Percentiles rank a stretch among this genome's conserved stretches.
These are phyloP conservation scores for Aspergillus coremiiformis DNA, from an alignment of 495 filamentous ascomycete genomes.

Conservation along the genomic window DNA sequence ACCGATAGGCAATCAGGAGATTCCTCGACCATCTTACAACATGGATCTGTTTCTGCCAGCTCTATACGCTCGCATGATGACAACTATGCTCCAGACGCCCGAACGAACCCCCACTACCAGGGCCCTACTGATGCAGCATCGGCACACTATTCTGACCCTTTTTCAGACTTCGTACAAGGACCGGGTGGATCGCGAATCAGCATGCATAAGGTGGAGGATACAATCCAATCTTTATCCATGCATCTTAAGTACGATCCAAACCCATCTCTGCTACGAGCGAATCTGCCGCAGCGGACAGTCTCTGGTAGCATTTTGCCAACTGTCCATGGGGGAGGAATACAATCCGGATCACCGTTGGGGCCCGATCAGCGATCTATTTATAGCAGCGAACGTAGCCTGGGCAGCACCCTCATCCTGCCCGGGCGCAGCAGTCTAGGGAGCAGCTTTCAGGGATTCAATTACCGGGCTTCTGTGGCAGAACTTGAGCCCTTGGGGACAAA, in stretches of 20 bases:
- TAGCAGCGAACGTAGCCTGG: conserved; percentile 16
- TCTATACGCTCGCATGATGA: conserved; percentile 4
- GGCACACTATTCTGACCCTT: conserved; percentile 9
- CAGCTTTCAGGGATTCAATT: conserved; percentile 12
- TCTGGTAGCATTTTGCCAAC: neutral
- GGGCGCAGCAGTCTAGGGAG: conserved; percentile 16
- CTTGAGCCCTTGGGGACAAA: neutral
- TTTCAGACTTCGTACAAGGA: conserved; percentile 9
- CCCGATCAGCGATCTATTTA: conserved; percentile 16
- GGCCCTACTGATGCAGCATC: neutral
- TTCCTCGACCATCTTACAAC: conserved; percentile 6
- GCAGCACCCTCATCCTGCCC: conserved; percentile 20
- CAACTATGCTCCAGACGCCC: neutral
- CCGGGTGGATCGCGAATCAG: neutral
- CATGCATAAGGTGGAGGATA: neutral
- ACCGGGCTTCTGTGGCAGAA: conserved; percentile 7
- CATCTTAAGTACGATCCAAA: neutral
- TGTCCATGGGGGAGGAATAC: neutral
- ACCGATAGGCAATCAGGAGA: conserved; percentile 5
- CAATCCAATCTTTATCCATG: neutral
- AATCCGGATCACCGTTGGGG: neutral
- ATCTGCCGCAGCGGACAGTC: neutral
- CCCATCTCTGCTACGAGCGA: neutral
- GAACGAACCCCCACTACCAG: neutral
- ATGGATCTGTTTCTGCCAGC: conserved; percentile 4